Evolutionary conservation across 257 asterid species (phyloP).

Genomic region (Jacaranda mimosifolia): DNA sequence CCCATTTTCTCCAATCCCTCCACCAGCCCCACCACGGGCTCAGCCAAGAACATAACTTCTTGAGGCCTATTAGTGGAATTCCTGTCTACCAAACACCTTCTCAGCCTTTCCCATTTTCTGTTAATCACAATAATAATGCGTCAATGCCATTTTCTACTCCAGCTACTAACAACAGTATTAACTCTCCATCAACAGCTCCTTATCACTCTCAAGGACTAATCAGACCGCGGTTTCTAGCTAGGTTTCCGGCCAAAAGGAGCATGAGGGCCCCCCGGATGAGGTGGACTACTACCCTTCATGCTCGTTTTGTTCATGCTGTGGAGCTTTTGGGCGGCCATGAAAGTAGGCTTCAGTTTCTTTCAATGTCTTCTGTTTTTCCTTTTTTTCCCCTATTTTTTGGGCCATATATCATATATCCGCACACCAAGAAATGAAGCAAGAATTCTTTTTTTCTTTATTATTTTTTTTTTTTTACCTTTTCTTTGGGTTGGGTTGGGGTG

Average conservation of each 20-base stretch:
- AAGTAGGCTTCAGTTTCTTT: constrained; percentile 43
- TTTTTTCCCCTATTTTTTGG: not conserved
- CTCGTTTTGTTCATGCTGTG: constrained; percentile 93
- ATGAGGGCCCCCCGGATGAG: constrained; percentile 95
- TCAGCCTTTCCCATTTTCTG: constrained; percentile 44
- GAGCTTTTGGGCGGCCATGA: constrained; percentile 99
- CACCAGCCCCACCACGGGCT: constrained; percentile 14
- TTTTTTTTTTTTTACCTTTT: no score
- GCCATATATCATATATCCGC: no score
- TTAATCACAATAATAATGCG: not conserved
- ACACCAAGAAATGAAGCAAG: no score
- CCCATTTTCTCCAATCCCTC: constrained; percentile 45
- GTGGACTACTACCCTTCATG: constrained; percentile 91
- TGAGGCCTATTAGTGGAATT: constrained; percentile 79
- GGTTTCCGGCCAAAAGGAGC: constrained; percentile 69
- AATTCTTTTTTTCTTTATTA: no score
- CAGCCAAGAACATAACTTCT: constrained; percentile 46
- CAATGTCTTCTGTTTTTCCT: not conserved
- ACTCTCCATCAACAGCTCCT: not conserved
- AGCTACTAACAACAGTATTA: constrained; percentile 29
- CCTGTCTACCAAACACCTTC: constrained; percentile 77
- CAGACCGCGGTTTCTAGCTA: constrained; percentile 72
- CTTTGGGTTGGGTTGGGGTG: no score
- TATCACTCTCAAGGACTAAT: constrained; percentile 51
- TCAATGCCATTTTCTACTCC: constrained; percentile 35